Base-by-base conservation (phyloP, 2,329 filamentous ascomycete species). In the Hysterium pulicare region DNA sequence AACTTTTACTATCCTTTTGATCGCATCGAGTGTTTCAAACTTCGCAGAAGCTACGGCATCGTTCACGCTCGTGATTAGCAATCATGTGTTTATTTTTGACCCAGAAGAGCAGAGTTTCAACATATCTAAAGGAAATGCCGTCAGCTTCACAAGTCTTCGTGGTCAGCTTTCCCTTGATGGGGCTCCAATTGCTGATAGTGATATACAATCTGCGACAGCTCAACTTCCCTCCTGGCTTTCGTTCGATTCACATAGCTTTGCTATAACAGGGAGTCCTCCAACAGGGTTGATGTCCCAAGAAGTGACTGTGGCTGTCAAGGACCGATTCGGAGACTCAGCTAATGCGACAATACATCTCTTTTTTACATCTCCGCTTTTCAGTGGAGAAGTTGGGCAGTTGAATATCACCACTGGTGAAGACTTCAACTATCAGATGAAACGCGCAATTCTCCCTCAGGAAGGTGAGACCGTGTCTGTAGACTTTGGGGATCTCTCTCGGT, bases 21-120 rank as follows among this genome's bases (percentile, higher is more conserved):
- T 93, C 38, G 88, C 87, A 1, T 91, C 86, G 1, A 86, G 94
- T 58, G 78, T 89, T 15, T 71, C 79, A n/a, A 88, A 87, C 1
- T 95, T 90, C 60, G 79, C 85, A 4, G 84, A 82, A 1, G 75
- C 78, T 8, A 76, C 78, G 2, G 59, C 85, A 40, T 69, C 72
- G 0, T 94, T 95, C 61, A 81, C 82, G 5, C 77, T 95, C 26
- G 73, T 83, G 2, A 81, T 95, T 16, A 84, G 84, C 34, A 78
- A 73, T 40, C 86, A 90, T 62, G 77, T 83, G 50, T 70, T 95
- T 31, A 77, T 77, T 1, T 84, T 86, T 48, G 75, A 77, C 2
- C 72, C 81, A 8, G 74, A 54, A 3, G 49, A 57, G 30, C 51
- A 59, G 34, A 59, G 51, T 2, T 24, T 71, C 34, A 66, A 56